Evolutionary conservation across 352 stramenopile genomes (phyloP), one percentile per base, ranked within the genome.

Genomic region (Thraustotheca clavata): DNA sequence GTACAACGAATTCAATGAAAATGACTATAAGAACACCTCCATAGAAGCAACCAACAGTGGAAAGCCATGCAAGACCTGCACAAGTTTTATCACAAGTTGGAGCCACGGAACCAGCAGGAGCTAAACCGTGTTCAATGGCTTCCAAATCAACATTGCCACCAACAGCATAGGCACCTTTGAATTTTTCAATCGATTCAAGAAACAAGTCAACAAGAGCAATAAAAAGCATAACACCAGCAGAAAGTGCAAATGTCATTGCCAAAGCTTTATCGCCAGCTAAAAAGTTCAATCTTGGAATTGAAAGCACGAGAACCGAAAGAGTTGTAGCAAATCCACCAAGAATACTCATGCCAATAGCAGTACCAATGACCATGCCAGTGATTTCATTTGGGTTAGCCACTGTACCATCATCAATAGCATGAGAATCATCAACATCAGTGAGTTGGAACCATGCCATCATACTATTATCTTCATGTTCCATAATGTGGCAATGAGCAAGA

Each of bases 381-480:
- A 89, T 76, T 49, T 77, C 60, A 34, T 67, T 73, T 59, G 59
- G 0, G 61, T 29, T 33, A 14, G 36, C 61, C 3, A 76, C 60
- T 3, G 71, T 73, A 12, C 73, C 77, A 27, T 84, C 69, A 32
- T 85, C 78, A 48, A 83, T 70, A 11, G 74, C 68, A 2, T 63
- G 5, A 41, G 40, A 20, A 31, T 63, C 75, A 47, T 88, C 76
- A 18, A 8, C 59, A 46, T 82, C 75, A 26, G 69, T 82, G 39
- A 88, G 49, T 67, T 83, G 70, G 69, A 90, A 90, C 36, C 73
- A 76, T 31, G 74, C 82, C 69, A 88, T 76, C 81, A 88, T 90
- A 49, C 62, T 63, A 69, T 90, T 89, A 49, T 88, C 81, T 68
- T 87, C 79, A 62, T 90, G 81, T 57, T 91, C 81, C 16, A 91